Evolutionary conservation across 495 filamentous ascomycete genomes (phyloP), one percentile per base, ranked within the genome.

Genomic region (Darksidea phi): DNA sequence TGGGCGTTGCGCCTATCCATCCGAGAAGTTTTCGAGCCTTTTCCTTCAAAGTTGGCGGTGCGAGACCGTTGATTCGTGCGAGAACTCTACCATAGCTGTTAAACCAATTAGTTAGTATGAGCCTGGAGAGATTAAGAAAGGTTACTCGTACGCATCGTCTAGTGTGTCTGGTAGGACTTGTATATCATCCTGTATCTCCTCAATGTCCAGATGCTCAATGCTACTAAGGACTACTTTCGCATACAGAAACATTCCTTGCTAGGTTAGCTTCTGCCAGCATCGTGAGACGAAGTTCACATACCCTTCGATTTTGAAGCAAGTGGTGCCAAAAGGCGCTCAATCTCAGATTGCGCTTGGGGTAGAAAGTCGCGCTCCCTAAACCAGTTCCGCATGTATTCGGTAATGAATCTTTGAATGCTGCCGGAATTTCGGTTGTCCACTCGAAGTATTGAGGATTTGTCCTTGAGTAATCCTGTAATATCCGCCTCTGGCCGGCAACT

Each of bases 1-100:
- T 36, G 20, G 50, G 42, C 26, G 66, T 59, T 41, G 66, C 65
- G 24, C 66, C 70, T 50, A 72, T 53, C 70, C 70, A 72, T 24
- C 70, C 70, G 23, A 72, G 47, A 13, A 72, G 26, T 45, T 59
- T 71, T 56, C 70, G 37, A 11, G 66, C 66, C 61, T 67, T 60
- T n/a, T 64, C 52, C 54, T 24, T 66, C n/a, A 43, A n/a, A 20
- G 7, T 32, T 7, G 36, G 36, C 15, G 36, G 15, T 38, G 36
- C 8, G 36, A 8, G 7, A 15, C 15, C 36, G 36, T 38, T 38
- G 36, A 38, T 38, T 15, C 36, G 36, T 15, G 7, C 15, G 36
- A 38, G 36, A 15, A 38, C 15, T 8, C 36, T 7, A 15, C 15
- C 36, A 15, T 38, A 38, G 7, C 36, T 38, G 36, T n/a, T n/a